A percentile compares a stretch with the other conserved stretches of the same genome.
Conservation (phyloP, 2,329 filamentous ascomycete genomes). For the Claviceps paspali region DNA sequence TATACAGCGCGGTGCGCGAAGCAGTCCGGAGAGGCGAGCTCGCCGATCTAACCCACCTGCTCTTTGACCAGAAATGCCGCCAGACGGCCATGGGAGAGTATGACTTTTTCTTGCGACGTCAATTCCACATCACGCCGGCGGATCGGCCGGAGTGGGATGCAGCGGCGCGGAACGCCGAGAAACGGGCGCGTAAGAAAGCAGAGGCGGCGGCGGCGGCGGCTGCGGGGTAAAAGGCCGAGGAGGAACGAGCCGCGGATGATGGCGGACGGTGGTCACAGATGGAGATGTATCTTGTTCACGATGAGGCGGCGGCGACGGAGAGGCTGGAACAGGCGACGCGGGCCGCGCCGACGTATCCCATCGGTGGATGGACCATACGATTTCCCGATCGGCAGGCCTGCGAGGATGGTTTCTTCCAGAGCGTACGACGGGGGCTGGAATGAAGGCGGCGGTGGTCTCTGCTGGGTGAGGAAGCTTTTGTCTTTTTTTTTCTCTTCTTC, state of each 20-base stretch:
- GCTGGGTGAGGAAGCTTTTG: neutral
- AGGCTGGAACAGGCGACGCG: too few species aligned
- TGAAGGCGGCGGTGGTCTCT: neutral
- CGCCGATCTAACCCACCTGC: constrained; percentile 1
- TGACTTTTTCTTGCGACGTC: neutral
- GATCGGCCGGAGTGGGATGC: constrained; percentile 3
- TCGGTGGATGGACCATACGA: too few species aligned
- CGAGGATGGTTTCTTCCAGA: neutral
- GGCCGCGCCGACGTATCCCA: too few species aligned
- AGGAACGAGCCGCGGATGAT: too few species aligned
- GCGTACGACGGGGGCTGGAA: neutral
- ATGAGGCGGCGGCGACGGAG: neutral
- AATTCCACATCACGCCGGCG: neutral
- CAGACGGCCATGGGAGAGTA: neutral
- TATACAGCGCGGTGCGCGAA: constrained; percentile 1
- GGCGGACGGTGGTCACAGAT: too few species aligned
- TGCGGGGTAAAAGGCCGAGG: neutral
- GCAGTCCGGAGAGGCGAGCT: neutral
- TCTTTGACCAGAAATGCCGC: neutral
- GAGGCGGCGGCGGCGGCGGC: neutral
- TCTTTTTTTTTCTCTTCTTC: too few species aligned
- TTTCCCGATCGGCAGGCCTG: neutral
- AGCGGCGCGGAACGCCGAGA: constrained; percentile 1
- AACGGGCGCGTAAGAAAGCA: constrained; percentile 3
- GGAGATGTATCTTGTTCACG: too few species aligned